A percentile compares a stretch with the other conserved stretches of the same genome.
Evolutionary conservation across 2,329 filamentous ascomycete genomes (phyloP).

Genomic region (Sporothrix brunneoviolacea): DNA sequence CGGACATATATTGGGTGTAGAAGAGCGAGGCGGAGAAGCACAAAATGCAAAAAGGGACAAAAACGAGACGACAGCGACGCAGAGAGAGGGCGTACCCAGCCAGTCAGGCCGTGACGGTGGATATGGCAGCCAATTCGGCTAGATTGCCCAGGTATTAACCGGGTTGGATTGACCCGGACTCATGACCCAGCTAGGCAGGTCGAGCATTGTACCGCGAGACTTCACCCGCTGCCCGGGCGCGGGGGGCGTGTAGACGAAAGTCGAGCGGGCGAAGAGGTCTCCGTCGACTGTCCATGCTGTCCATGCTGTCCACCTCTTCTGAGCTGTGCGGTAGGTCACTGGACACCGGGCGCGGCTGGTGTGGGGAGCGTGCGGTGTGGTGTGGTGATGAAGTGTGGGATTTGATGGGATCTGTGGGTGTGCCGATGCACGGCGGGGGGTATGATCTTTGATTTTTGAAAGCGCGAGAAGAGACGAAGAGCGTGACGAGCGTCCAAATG

Average conservation of each 20-base stretch:
- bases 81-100: background rate
- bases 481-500: background rate
- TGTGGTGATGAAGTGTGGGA: no score
- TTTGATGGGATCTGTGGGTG: no score
- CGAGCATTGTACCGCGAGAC: constrained; percentile 4
- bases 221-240: background rate
- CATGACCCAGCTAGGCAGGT: constrained; percentile 14
- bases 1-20: constrained; percentile 5
- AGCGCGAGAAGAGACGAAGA: background rate
- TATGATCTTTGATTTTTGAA: background rate
- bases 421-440: no score
- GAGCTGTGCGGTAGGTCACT: no score
- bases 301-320: no score
- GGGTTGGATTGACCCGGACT: constrained; percentile 14
- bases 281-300: background rate
- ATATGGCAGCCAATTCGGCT: constrained; percentile 4
- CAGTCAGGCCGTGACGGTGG: background rate
- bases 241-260: background rate
- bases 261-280: background rate
- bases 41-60: background rate
- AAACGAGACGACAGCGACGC: background rate
- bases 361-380: no score
- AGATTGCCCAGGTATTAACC: constrained; percentile 13
- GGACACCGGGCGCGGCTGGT: no score
- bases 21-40: background rate